Evolutionary conservation across 306 rosid genomes (phyloP).

Genomic region (Citrullus colocynthis): DNA sequence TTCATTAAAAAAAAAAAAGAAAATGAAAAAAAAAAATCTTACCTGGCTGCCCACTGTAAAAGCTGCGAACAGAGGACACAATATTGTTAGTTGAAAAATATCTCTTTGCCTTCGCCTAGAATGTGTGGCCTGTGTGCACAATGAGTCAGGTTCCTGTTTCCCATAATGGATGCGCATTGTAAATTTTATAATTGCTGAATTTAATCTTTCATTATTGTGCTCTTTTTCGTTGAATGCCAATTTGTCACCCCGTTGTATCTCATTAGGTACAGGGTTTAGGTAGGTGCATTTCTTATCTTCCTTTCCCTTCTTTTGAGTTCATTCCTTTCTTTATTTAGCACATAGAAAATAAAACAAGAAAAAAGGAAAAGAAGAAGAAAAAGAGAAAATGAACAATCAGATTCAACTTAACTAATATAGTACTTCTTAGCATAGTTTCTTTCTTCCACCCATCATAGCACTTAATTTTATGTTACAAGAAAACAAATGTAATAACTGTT

Average conservation of each 20-base stretch:
- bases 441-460: background rate
- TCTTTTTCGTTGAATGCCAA: background rate
- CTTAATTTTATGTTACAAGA: background rate
- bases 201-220: background rate
- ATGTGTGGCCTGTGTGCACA: background rate
- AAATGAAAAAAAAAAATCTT: too few relatives aligned
- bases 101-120: background rate
- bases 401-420: background rate
- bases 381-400: background rate
- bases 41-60: too few relatives aligned
- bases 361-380: background rate
- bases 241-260: background rate
- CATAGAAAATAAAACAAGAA: background rate
- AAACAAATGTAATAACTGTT: background rate
- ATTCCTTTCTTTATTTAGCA: background rate
- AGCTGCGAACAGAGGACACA: too few relatives aligned
- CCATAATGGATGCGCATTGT: background rate
- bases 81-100: background rate
- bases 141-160: background rate
- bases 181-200: background rate
- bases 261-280: background rate
- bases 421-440: background rate
- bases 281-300: background rate
- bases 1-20: too few relatives aligned
- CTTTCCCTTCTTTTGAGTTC: background rate